Base-by-base conservation (phyloP, 805 yeast species). In the Nakazawaea wyomingensis region DNA sequence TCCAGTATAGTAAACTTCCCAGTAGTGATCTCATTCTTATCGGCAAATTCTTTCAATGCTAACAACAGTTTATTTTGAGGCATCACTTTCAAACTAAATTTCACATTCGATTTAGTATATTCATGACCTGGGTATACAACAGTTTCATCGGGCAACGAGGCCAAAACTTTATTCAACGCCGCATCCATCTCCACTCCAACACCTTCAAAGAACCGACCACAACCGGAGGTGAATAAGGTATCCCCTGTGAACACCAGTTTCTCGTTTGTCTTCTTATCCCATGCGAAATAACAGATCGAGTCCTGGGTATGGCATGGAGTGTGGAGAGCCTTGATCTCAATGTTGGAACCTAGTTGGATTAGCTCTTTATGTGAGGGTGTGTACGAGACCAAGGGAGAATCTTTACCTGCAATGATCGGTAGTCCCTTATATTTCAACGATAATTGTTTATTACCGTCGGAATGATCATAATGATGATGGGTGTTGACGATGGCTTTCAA, bases 261-360 rank as follows among this genome's bases (percentile, higher is more conserved):
- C 51, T 88, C 78, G 27, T 70, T 72, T 1, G 89, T 77, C 28
- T 61, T 58, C n/a, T 59, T 52, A 58, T 91, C 98, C 37, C 68
- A 67, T 0, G 76, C 88, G 53, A 63, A 84, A 62, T 88, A 93
- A 57, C 98, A 91, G 47, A 93, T 85, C 3, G 96, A 87, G 63
- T 93, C 99, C 62, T 85, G 93, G 0, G 99, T 93, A 61, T 93
- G 99, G 59, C 99, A 93, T 4, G 99, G 99, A 0, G 99, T 93
- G 62, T 91, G 91, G 31, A 91, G 68, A 1, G 96, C 95, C 2
- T 82, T 79, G 39, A 90, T 75, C 14, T 76, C 70, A 39, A 91
- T 57, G 48, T 72, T 60, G 32, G 70, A 66, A 4, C 96, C 96
- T 46, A 89, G 64, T 47, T 72, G 69, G 47, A 85, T 68, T 16